A percentile compares a stretch with the other conserved stretches of the same genome.
Evolutionary conservation across 805 yeast genomes (phyloP).

Genomic region (Ogataea allantospora): DNA sequence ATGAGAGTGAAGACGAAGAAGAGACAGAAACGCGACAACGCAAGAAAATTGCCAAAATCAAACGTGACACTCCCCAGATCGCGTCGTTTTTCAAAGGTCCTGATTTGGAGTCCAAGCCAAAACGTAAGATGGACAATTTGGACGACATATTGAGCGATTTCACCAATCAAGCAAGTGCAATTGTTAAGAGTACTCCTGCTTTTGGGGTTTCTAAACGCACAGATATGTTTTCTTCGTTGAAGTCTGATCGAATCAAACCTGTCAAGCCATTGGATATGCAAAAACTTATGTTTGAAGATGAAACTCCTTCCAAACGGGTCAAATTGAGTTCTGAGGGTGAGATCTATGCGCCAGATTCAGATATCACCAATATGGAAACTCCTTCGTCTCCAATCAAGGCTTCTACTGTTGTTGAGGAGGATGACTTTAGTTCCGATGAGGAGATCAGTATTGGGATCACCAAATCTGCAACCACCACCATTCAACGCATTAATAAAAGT

Average conservation of each 20-base stretch:
- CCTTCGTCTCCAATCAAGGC: constrained; percentile 34
- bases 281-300: constrained; percentile 24
- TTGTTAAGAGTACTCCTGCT: constrained; percentile 22
- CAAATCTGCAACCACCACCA: constrained; percentile 6
- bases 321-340: constrained; percentile 27
- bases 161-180: constrained; percentile 28
- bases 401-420: constrained; percentile 17
- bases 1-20: constrained; percentile 57
- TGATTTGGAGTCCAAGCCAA: constrained; percentile 23
- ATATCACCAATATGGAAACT: constrained; percentile 14
- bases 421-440: constrained; percentile 47
- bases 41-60: constrained; percentile 37
- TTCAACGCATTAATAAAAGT: constrained; percentile 42
- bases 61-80: constrained; percentile 30
- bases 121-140: constrained; percentile 48
- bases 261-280: constrained; percentile 24
- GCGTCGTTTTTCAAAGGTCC: constrained; percentile 50
- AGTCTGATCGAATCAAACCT: constrained; percentile 16
- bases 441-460: constrained; percentile 53
- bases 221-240: constrained; percentile 31
- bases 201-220: constrained; percentile 20
- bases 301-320: constrained; percentile 23
- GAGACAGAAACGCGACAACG: constrained; percentile 32
- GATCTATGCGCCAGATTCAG: constrained; percentile 21
- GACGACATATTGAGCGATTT: constrained; percentile 70